Conservation (phyloP, 2,329 filamentous ascomycete genomes). For the Alternaria consortialis region DNA sequence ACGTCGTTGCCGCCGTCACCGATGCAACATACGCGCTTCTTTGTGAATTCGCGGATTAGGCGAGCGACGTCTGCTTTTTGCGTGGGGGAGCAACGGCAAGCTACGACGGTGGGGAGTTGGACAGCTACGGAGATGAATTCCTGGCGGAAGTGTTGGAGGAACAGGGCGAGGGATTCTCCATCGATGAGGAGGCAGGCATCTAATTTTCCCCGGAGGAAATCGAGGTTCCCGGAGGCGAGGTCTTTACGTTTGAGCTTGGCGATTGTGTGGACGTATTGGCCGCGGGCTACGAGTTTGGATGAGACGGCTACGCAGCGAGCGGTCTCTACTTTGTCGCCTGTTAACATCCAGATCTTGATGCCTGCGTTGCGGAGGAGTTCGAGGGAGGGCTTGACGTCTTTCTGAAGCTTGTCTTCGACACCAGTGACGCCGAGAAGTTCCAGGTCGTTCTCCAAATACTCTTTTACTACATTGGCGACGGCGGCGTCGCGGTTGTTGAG, state of each 20-base stretch:
- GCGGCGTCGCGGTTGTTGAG: conserved; percentile 81
- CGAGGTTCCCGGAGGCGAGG: conserved; percentile 84
- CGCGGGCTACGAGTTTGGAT: conserved; percentile 89
- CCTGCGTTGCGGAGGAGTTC: conserved; percentile 96
- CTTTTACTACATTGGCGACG: conserved; percentile 81
- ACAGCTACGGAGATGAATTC: conserved; percentile 92
- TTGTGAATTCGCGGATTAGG: conserved; percentile 89
- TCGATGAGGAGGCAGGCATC: conserved; percentile 93
- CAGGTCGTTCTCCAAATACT: conserved; percentile 85
- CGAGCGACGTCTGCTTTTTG: conserved; percentile 95
- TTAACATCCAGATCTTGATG: conserved; percentile 99
- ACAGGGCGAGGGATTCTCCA: conserved; percentile 85
- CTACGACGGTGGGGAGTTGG: conserved; percentile 87
- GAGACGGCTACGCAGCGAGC: conserved; percentile 95
- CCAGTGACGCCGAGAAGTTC: conserved; percentile 97
- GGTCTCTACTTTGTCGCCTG: conserved; percentile 97
- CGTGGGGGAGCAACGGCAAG: conserved; percentile 94
- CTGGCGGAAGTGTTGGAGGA: conserved; percentile 81
- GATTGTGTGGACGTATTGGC: conserved; percentile 96
- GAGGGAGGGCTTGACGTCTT: conserved; percentile 92
- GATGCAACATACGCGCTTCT: conserved; percentile 96
- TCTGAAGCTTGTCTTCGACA: conserved; percentile 95
- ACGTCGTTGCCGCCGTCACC: conserved; percentile 98
- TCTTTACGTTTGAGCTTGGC: conserved; percentile 85
- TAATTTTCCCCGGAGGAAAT: conserved; percentile 84